Base-by-base conservation (phyloP, 164 flowering plant species). In the Piper longum region DNA sequence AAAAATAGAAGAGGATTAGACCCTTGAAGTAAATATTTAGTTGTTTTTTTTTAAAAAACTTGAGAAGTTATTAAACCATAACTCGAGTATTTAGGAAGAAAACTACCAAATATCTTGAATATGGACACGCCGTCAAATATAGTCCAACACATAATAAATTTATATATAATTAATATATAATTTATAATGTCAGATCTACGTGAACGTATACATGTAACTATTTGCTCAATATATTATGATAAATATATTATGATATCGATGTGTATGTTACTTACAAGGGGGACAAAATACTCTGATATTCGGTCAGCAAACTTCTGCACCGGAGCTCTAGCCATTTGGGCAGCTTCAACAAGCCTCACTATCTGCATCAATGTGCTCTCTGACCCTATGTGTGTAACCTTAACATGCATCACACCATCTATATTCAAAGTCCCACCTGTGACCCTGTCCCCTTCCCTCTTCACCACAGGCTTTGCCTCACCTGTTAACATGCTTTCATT, bases 401-500 rank as follows among this genome's bases (percentile, higher is more conserved):
- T 84, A 18, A 93, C 81, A 54, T 79, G 66, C 70, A 93, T 60
- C 76, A 76, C 81, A 41, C 98, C 98, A 72, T 88, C 88, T 67
- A 85, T 96, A 72, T 90, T 93, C 64, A 90, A 72, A 4, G 98
- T 90, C 59, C 98, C 97, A 42, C 96, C 95, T 75, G 87, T 86
- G 56, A 93, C 98, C 86, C 81, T 86, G 74, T 89, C 96, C 57
- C 96, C 96, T 45, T 79, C 80, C 65, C 76, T 82, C 73, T 93
- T 93, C 48, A 88, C 73, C 71, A 85, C 68, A 5, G 97, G 88
- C 45, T 65, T 79, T 26, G 97, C 82, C 74, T 93, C 99, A 64
- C 99, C 99, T 19, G 99, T 93, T 56, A 93, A 85, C 96, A 88
- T 89, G 75, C 97, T 86, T 73, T 93, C 98, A 71, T 93, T 88